Percentiles rank a stretch among this genome's conserved stretches.
Evolutionary conservation across 2,329 filamentous ascomycete species (phyloP).

Genomic region (Colletotrichum cuscutae): DNA sequence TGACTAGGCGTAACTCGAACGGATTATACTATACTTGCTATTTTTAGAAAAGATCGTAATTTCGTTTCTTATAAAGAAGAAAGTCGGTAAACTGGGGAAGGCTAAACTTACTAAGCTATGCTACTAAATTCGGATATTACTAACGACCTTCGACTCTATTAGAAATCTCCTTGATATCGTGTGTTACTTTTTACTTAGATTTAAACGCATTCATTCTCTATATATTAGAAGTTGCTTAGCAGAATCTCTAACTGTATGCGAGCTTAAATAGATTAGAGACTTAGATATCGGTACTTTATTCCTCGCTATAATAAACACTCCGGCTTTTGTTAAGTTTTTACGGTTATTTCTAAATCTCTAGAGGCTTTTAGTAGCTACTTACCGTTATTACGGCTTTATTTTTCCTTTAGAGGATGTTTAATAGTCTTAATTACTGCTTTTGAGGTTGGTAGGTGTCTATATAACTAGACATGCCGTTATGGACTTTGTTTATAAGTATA

Average conservation of each 20-base stretch:
- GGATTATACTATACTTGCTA: not conserved
- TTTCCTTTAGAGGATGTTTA: not conserved
- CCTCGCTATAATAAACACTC: not conserved
- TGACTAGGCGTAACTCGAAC: not conserved
- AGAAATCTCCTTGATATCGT: not conserved
- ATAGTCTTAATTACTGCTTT: not conserved
- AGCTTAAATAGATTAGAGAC: not conserved
- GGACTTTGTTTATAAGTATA: no score
- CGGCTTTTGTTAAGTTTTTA: not conserved
- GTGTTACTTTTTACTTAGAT: not conserved
- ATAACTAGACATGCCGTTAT: no score
- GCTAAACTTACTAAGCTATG: not conserved
- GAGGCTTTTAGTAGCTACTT: not conserved
- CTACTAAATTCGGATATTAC: not conserved
- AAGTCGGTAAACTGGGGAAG: not conserved
- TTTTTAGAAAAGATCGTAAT: not conserved
- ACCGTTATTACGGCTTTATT: not conserved
- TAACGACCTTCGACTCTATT: not conserved
- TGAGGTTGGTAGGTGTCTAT: no score
- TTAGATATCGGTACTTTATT: not conserved
- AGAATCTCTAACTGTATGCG: not conserved
- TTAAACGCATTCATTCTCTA: not conserved
- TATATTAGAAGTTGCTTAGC: not conserved
- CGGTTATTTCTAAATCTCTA: not conserved
- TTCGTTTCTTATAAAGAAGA: not conserved